phyloP scores from a whole-genome alignment of 73 alveolate genomes.

The Paramecium tetraurelia region DNA sequence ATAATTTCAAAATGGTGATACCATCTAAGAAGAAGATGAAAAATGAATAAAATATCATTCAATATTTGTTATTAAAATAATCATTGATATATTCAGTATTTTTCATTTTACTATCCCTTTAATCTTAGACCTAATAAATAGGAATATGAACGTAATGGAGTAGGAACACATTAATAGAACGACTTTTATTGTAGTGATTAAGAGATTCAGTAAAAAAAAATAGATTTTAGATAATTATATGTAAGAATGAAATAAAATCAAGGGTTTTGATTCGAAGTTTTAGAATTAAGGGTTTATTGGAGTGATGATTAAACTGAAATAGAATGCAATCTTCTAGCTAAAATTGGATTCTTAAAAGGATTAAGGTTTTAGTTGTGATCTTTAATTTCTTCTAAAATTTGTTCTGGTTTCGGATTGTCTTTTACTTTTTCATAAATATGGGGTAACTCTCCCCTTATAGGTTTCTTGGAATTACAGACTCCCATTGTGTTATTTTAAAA shows the following conservation, averaged over 20 bases:
- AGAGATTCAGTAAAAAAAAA: not conserved
- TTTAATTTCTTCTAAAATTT: not conserved
- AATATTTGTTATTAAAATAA: not conserved
- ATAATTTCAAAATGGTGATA: not conserved
- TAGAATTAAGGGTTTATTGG: not conserved
- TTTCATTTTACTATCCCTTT: not conserved
- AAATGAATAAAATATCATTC: not conserved
- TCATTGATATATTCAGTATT: not conserved
- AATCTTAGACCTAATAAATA: not conserved
- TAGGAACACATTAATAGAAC: not conserved
- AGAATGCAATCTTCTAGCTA: not conserved
- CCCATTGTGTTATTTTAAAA: not conserved
- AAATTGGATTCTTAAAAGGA: not conserved
- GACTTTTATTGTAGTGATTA: not conserved
- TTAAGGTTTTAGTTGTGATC: not conserved
- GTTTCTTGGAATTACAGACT: not conserved
- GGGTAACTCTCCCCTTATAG: not conserved
- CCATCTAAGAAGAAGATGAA: constrained; percentile 1
- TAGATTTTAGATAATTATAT: not conserved
- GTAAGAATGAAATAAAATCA: not conserved
- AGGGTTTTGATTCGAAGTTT: not conserved
- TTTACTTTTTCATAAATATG: not conserved
- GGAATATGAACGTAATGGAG: not conserved
- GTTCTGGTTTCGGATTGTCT: not conserved
- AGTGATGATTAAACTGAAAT: not conserved